phyloP scores from a whole-genome alignment of 345 rosid genomes.

The Excoecaria cochinchinensis region DNA sequence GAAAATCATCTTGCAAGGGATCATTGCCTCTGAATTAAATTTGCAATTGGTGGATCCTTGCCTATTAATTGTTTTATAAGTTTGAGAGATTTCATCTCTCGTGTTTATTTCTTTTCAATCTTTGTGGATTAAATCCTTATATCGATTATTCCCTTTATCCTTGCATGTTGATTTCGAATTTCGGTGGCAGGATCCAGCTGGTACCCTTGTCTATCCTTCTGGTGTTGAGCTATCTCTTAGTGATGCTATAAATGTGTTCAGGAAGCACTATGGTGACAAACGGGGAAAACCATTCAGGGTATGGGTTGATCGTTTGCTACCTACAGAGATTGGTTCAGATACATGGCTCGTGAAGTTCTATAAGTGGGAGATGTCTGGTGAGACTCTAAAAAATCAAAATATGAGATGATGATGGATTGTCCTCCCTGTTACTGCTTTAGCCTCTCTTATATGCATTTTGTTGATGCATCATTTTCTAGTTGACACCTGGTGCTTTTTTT shows the following conservation, averaged over 20 bases:
- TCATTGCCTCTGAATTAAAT: not conserved
- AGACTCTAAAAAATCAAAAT: slow-evolving; percentile 7
- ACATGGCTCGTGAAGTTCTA: slow-evolving; percentile 72
- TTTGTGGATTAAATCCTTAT: not conserved
- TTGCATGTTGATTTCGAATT: slow-evolving; percentile 1
- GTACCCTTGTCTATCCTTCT: slow-evolving; percentile 64
- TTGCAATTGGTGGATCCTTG: not conserved
- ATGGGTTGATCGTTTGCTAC: slow-evolving; percentile 76
- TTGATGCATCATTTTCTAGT: not conserved
- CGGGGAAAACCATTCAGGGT: slow-evolving; percentile 67
- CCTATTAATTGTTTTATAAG: not conserved
- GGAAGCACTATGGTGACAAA: slow-evolving; percentile 65
- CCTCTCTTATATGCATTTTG: not conserved
- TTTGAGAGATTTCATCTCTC: not conserved
- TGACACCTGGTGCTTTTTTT: not conserved
- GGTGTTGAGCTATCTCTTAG: slow-evolving; percentile 61
- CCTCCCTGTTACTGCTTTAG: slow-evolving; percentile 1
- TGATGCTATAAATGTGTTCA: slow-evolving; percentile 50
- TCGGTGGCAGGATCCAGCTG: slow-evolving; percentile 53
- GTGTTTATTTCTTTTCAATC: not conserved
- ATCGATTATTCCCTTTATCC: not conserved
- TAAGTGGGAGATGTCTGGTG: slow-evolving; percentile 79
- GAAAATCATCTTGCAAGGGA: not conserved
- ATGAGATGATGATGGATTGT: not conserved
- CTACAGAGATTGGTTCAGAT: slow-evolving; percentile 54